Evolutionary conservation across 805 yeast genomes (phyloP).

Genomic region (Metschnikowia henanensis): DNA sequence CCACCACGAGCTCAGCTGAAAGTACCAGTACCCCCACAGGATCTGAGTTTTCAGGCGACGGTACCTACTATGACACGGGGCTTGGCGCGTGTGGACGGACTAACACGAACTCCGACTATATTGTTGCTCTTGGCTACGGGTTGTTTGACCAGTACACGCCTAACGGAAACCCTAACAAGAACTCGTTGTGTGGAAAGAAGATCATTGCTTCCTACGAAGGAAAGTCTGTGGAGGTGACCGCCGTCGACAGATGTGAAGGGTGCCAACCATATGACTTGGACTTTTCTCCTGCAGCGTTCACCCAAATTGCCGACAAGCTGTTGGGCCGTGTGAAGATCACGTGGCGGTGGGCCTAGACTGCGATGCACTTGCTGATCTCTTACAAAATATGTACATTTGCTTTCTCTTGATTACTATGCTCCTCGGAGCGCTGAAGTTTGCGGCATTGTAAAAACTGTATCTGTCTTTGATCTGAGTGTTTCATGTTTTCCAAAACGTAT

Average conservation of each 20-base stretch:
- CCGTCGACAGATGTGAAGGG: conserved; percentile 58
- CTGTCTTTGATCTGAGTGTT: background rate
- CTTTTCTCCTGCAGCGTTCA: conserved; percentile 61
- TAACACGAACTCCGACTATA: conserved; percentile 44
- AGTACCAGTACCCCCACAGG: conserved; percentile 16
- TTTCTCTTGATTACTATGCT: background rate
- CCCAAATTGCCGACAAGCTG: conserved; percentile 47
- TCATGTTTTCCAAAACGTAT: background rate
- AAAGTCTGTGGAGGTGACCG: conserved; percentile 55
- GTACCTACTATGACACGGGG: conserved; percentile 49
- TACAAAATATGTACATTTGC: background rate
- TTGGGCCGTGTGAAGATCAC: conserved; percentile 55
- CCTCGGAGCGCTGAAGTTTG: background rate
- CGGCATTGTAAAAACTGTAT: background rate
- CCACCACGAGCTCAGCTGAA: conserved; percentile 4
- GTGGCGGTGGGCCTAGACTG: conserved; percentile 42
- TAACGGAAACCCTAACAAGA: conserved; percentile 42
- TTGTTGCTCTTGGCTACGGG: conserved; percentile 52
- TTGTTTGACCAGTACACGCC: conserved; percentile 38
- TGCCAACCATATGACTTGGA: conserved; percentile 53
- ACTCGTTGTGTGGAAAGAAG: conserved; percentile 53
- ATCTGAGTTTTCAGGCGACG: conserved; percentile 38
- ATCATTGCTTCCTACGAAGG: conserved; percentile 48
- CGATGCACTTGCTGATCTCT: background rate
- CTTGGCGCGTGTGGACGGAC: conserved; percentile 57